A percentile compares a stretch with the other conserved stretches of the same genome.
phyloP scores from a whole-genome alignment of 2,329 filamentous ascomycete genomes.

The Microascus cirrosus region DNA sequence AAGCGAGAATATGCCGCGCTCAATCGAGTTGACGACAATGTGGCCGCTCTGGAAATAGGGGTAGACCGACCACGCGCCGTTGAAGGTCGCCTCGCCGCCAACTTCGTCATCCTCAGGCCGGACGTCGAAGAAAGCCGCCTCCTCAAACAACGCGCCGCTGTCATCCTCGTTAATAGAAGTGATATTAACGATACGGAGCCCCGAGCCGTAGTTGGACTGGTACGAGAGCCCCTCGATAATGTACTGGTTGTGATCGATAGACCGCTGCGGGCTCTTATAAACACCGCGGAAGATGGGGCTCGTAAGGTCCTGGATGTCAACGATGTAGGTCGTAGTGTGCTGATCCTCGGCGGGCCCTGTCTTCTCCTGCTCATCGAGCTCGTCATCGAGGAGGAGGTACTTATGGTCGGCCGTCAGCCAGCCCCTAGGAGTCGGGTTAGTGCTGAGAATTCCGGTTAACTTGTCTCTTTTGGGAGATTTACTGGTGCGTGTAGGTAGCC shows the following conservation, averaged over 20 bases:
- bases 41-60: constrained; percentile 32
- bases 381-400: constrained; percentile 37
- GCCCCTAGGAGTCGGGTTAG: constrained; percentile 32
- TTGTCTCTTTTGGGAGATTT: too few relatives aligned
- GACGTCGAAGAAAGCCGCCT: constrained; percentile 34
- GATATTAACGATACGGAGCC: constrained; percentile 26
- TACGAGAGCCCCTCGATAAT: constrained; percentile 26
- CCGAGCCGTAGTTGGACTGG: constrained; percentile 35
- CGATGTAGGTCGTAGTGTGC: constrained; percentile 37
- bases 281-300: constrained; percentile 24
- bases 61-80: constrained; percentile 34
- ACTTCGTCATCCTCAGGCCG: constrained; percentile 30
- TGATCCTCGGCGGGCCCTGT: constrained; percentile 20
- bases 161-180: constrained; percentile 20
- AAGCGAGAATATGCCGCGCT: constrained; percentile 32
- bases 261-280: constrained; percentile 23
- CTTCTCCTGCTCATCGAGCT: constrained; percentile 35
- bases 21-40: constrained; percentile 36
- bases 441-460: too few relatives aligned
- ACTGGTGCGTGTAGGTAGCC: constrained; percentile 28
- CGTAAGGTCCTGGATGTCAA: constrained; percentile 28
- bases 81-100: constrained; percentile 22
- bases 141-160: constrained; percentile 23
- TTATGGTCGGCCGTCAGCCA: constrained; percentile 30
- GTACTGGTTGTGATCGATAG: constrained; percentile 36